A percentile compares a stretch with the other conserved stretches of the same genome.
Evolutionary conservation across 352 stramenopile species (phyloP).

Genomic region (Globisporangium rhizosaccharum): DNA sequence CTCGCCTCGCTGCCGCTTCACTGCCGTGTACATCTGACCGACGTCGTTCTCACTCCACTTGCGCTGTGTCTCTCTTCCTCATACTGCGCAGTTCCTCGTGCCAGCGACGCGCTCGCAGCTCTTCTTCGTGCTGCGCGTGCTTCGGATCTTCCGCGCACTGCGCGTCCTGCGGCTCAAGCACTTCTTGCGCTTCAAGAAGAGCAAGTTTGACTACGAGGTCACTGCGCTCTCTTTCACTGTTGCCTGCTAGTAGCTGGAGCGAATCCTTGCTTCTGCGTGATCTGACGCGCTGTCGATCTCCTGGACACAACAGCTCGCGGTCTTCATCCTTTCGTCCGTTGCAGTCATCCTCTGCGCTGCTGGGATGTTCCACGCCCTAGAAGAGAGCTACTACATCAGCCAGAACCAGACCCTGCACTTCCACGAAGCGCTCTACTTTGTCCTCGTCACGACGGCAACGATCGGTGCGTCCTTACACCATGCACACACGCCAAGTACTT

Average conservation of each 20-base stretch:
- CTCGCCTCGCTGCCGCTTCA: too few species aligned
- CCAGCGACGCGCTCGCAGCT: conserved; percentile 35
- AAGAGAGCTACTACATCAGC: conserved; percentile 38
- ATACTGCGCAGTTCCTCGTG: conserved; percentile 33
- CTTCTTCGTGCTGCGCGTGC: conserved; percentile 62
- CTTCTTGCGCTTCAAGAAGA: conserved; percentile 56
- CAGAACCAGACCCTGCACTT: conserved; percentile 33
- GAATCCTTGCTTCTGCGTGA: neutral
- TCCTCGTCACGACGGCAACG: conserved; percentile 65
- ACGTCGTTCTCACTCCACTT: neutral
- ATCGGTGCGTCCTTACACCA: conserved; percentile 31
- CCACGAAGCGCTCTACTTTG: conserved; percentile 69
- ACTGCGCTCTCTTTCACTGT: too few species aligned
- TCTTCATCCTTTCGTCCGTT: conserved; percentile 62
- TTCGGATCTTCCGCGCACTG: conserved; percentile 64
- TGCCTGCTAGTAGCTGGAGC: too few species aligned
- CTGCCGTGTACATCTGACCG: too few species aligned
- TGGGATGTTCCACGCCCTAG: conserved; percentile 60
- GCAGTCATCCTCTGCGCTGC: conserved; percentile 59
- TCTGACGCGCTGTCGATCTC: neutral
- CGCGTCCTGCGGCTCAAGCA: conserved; percentile 50
- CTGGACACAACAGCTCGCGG: conserved; percentile 28
- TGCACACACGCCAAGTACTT: neutral
- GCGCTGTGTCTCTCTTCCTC: neutral
- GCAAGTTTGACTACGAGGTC: conserved; percentile 74